phyloP scores from a whole-genome alignment of 2,329 filamentous ascomycete genomes.

The Samsoniella hepiali region DNA sequence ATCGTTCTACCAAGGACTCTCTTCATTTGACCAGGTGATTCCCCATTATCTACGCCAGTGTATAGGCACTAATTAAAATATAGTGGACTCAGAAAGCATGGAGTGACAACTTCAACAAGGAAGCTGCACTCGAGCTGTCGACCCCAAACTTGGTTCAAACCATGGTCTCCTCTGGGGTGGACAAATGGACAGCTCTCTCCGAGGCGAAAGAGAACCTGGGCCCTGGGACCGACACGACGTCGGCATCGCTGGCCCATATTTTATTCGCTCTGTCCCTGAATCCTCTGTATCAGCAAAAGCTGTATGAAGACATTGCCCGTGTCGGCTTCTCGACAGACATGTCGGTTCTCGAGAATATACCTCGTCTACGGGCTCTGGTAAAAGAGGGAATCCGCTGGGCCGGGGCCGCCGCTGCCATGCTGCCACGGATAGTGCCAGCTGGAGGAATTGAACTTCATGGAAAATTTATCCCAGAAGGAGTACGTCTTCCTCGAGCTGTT shows the following conservation, averaged over 20 bases:
- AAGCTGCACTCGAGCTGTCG: not conserved
- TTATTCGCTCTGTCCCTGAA: not conserved
- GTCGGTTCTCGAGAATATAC: not conserved
- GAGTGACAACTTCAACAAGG: not conserved
- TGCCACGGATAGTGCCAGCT: not conserved
- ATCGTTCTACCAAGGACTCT: not conserved
- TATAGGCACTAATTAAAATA: not conserved
- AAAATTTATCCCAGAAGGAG: not conserved
- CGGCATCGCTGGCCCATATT: not conserved
- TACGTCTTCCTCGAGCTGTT: not conserved
- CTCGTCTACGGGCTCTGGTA: not conserved
- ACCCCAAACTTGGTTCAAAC: not conserved
- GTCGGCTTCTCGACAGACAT: not conserved
- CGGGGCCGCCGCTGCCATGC: not conserved
- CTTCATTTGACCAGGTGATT: not conserved
- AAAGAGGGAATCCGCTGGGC: not conserved
- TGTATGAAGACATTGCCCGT: not conserved
- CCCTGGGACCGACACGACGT: not conserved
- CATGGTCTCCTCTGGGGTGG: constrained; percentile 10
- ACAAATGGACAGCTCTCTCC: not conserved
- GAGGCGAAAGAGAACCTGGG: not conserved
- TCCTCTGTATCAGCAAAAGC: not conserved
- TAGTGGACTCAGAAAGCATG: not conserved
- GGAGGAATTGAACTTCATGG: not conserved
- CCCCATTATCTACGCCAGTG: not conserved